These are phyloP conservation scores for Leptographium wingfieldii DNA, from an alignment of 2,329 filamentous ascomycete species.

Conservation along the genomic window DNA sequence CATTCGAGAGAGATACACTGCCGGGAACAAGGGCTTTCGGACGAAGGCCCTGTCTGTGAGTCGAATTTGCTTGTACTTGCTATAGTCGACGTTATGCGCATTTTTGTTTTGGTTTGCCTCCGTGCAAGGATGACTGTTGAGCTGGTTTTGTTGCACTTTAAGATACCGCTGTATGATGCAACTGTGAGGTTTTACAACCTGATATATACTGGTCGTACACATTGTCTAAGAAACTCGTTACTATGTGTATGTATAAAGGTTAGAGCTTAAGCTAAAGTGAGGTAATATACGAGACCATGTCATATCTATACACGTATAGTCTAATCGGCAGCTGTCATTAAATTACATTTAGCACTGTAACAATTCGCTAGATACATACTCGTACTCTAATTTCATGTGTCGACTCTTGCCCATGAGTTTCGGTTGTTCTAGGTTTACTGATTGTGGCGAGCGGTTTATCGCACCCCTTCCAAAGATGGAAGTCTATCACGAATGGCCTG, in stretches of 20 bases:
- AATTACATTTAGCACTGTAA: no score
- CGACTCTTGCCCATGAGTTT: no score
- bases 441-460: no score
- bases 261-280: background rate
- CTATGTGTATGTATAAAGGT: background rate
- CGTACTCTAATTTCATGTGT: no score
- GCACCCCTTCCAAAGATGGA: no score
- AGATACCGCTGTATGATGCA: background rate
- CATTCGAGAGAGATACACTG: background rate
- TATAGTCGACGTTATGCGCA: background rate
- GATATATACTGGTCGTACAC: background rate
- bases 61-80: background rate
- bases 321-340: no score
- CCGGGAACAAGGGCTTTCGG: background rate
- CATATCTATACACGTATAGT: no score
- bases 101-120: background rate
- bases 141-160: background rate
- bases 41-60: background rate
- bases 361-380: no score
- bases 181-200: background rate
- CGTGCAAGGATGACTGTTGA: background rate
- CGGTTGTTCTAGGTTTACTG: no score
- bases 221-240: background rate
- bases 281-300: background rate
- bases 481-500: no score